Base-by-base conservation (phyloP, 75 land plant species). In the Pinus albicaulis region DNA sequence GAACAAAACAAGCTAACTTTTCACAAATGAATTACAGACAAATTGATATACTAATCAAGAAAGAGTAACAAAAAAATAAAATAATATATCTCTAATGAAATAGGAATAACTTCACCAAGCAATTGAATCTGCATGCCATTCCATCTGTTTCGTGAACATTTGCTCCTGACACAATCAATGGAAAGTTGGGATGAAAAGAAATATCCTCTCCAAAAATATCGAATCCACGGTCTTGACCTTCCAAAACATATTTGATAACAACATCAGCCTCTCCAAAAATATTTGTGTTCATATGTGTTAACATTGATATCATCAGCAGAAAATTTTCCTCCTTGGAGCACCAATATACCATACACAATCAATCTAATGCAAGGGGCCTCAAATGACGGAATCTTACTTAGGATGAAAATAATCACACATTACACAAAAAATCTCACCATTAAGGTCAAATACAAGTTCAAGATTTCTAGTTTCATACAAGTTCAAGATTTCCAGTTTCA, bases 331-430 rank as follows among this genome's bases (percentile, higher is more conserved):
- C 76, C 85, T 86, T 31, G 86, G 72, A 20, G 92, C 87, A 74
- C 89, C 83, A 59, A 90, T 90, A 75, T 90, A 89, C 89, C 92
- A 89, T 5, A 89, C 89, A 23, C 92, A 59, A 88, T 89, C 59
- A n/a, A n/a, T n/a, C n/a, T 86, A 89, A 73, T 89, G 86, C 72
- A 86, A 73, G 24, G 89, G 84, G 4, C 87, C 89, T 12, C 86
- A 86, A 17, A 89, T 88, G 61, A 82, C 82, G 3, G 76, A 72
- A 77, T 89, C 92, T 59, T 89, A 89, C 76, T 87, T 90, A 17
- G 81, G 81, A 74, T 90, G 92, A 59, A 90, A 90, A 26, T 89
- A 87, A 17, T 87, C 89, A 81, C 92, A 90, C 92, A 90, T 90
- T 52, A 90, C 92, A 82, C 86, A 90, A 75, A 86, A 89, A 58